phyloP scores from a whole-genome alignment of 345 rosid genomes.

The Gynandropsis gynandra region DNA sequence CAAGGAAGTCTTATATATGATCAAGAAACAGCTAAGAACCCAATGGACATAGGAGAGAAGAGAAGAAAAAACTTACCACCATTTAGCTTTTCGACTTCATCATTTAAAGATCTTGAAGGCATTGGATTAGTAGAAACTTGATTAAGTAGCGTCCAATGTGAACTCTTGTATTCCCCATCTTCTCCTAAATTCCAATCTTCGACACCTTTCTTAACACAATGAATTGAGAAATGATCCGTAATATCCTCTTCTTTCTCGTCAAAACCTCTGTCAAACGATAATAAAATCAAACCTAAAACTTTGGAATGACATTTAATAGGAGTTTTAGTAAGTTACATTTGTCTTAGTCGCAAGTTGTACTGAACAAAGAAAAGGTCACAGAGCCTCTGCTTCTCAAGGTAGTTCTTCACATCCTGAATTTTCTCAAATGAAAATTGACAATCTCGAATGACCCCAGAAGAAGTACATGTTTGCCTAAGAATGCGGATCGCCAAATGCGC shows the following conservation, averaged over 20 bases:
- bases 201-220: conserved; percentile 19
- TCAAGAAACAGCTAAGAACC: neutral
- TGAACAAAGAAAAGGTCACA: conserved; percentile 53
- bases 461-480: conserved; percentile 57
- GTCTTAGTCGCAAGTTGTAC: conserved; percentile 54
- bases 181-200: conserved; percentile 59
- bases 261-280: conserved; percentile 20
- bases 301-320: neutral
- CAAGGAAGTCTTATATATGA: neutral
- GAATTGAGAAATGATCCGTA: conserved; percentile 40
- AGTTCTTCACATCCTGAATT: conserved; percentile 41
- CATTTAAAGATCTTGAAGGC: conserved; percentile 26
- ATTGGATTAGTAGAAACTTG: neutral
- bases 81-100: conserved; percentile 43
- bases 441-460: conserved; percentile 5
- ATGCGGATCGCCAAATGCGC: conserved; percentile 55
- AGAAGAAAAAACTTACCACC: conserved; percentile 33
- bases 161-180: conserved; percentile 29
- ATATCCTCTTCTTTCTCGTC: conserved; percentile 29
- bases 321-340: conserved; percentile 30
- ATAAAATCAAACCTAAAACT: no score
- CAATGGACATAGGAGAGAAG: neutral
- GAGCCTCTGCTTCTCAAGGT: conserved; percentile 52
- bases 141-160: conserved; percentile 21
- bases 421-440: conserved; percentile 33